Evolutionary conservation across 768 basidiomycete species (phyloP).

Genomic region (Amanita rubescens): DNA sequence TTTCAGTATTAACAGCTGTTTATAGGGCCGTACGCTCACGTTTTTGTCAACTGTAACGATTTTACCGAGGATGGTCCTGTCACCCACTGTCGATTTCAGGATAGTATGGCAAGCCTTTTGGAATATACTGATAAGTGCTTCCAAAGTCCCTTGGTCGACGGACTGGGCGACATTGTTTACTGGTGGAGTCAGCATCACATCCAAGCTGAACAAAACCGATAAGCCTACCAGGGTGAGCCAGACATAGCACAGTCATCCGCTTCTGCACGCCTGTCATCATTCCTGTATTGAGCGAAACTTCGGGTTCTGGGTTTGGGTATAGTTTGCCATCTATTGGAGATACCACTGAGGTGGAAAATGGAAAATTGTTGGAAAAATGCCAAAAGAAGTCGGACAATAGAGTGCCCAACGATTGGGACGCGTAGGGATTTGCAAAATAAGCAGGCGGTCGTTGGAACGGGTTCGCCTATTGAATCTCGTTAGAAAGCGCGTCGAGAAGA

Average conservation of each 20-base stretch:
- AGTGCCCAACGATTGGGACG: constrained; percentile 46
- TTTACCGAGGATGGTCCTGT: constrained; percentile 18
- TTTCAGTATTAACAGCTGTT: background rate
- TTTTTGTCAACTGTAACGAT: constrained; percentile 18
- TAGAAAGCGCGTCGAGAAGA: background rate
- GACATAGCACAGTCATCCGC: constrained; percentile 33
- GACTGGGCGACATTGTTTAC: constrained; percentile 35
- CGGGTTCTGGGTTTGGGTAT: constrained; percentile 24
- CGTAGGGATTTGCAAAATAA: constrained; percentile 36
- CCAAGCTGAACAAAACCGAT: background rate
- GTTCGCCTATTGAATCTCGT: constrained; percentile 37
- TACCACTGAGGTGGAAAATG: constrained; percentile 33
- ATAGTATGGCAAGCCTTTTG: constrained; percentile 22
- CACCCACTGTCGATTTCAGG: constrained; percentile 11
- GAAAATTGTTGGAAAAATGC: constrained; percentile 48
- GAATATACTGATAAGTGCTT: constrained; percentile 27
- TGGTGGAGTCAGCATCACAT: constrained; percentile 9
- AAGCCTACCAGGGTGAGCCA: constrained; percentile 32
- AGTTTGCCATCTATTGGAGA: constrained; percentile 28
- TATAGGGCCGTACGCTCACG: background rate
- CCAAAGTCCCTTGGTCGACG: constrained; percentile 19
- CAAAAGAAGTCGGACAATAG: constrained; percentile 60
- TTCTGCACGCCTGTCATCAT: constrained; percentile 13
- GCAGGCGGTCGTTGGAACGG: constrained; percentile 45
- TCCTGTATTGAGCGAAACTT: constrained; percentile 21